Base-by-base conservation (phyloP, 2,329 filamentous ascomycete species). In the Phaeomoniella chlamydospora region DNA sequence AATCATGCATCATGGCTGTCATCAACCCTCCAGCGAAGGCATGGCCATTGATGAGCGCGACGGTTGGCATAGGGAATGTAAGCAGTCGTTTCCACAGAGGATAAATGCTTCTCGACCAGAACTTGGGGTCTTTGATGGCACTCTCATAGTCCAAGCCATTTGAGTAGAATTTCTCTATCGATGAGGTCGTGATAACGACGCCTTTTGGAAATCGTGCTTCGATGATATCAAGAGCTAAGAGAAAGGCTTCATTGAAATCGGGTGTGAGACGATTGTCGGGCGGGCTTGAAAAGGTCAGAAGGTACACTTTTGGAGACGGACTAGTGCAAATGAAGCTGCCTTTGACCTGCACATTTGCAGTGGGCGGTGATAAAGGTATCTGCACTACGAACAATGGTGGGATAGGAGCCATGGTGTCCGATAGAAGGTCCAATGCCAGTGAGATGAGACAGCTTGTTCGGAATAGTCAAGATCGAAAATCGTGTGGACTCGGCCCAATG, bases 21-120 rank as follows among this genome's bases (percentile, higher is more conserved):
- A 90, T 87, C 41, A 87, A 64, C n/a, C 80, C 83, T 32, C 74
- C 83, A 4, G 83, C 84, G 54, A 86, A 90, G 37, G 77, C 74
- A 55, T 92, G 84, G 15, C 83, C 83, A 47, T 84, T 85, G 37
- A 88, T 51, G 5, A 86, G 64, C n/a, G 81, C 77, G 34, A 90
- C 58, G 3, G 82, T 90, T 15, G 83, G 83, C 80, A 87, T 85
- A 11, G 82, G 80, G 51, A 76, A 88, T 36, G 73, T 77, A 41
- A 81, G 50, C 18, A 86, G 58, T 4, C 79, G 65, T 29, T 64
- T 61, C 62, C 77, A 86, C 2, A 87, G 54, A 11, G 62, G 62
- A 57, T 76, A 86, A 9, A 86, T 57, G 35, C 65, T 63, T 10
- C 65, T 54, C 1, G 71, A 58, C 48, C 74, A 73, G 62, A 80